Conservation (phyloP, 108 stramenopile species). For the Fistulifera solaris region DNA sequence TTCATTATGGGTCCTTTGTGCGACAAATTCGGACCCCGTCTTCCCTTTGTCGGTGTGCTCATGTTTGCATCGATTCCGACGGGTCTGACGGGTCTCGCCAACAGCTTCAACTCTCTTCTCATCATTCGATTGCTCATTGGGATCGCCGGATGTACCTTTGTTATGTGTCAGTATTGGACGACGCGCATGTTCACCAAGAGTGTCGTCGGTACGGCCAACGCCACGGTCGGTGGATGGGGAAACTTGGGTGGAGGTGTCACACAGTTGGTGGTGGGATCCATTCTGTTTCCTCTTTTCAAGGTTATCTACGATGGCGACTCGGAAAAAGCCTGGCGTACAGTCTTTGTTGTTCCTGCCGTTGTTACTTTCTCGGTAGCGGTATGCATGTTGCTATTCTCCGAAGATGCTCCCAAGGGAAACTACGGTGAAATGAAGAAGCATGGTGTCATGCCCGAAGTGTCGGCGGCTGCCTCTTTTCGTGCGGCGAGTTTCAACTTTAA, state of each 20-base stretch:
- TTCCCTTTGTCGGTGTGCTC: constrained; percentile 49
- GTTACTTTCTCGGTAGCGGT: constrained; percentile 37
- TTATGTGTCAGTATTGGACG: constrained; percentile 78
- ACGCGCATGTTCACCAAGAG: constrained; percentile 64
- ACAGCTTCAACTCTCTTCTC: constrained; percentile 40
- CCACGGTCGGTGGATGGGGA: constrained; percentile 78
- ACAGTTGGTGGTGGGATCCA: constrained; percentile 53
- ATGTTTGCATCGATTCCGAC: constrained; percentile 60
- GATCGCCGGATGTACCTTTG: constrained; percentile 66
- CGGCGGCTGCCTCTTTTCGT: constrained; percentile 27
- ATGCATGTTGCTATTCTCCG: constrained; percentile 27
- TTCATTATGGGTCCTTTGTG: constrained; percentile 61
- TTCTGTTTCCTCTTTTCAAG: constrained; percentile 63
- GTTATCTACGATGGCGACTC: constrained; percentile 17
- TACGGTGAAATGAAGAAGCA: constrained; percentile 46
- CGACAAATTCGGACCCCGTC: constrained; percentile 76
- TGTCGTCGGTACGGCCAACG: constrained; percentile 78
- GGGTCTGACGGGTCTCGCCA: constrained; percentile 41
- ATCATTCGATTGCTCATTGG: constrained; percentile 74
- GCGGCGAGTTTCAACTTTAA: constrained; percentile 37
- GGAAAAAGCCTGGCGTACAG: constrained; percentile 56
- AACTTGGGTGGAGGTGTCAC: constrained; percentile 79
- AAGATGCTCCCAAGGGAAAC: constrained; percentile 88
- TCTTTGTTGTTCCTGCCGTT: constrained; percentile 68
- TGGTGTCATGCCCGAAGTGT: constrained; percentile 47